Percentiles rank a stretch among this genome's conserved stretches.
Conservation (phyloP, 163 green algal genomes). For the Volvox carteri region DNA sequence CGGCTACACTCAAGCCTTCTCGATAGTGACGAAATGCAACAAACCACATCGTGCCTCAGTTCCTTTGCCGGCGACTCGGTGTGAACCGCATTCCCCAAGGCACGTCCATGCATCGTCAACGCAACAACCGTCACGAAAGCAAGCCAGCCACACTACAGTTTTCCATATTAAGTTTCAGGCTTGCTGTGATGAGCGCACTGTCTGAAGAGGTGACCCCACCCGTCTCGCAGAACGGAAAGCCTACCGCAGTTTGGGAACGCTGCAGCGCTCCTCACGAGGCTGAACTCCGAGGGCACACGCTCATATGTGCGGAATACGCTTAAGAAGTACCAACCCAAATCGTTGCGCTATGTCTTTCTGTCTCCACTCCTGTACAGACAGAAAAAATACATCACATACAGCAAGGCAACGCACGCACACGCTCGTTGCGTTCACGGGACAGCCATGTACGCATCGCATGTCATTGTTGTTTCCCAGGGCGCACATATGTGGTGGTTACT, state of each 20-base stretch:
- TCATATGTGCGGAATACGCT: constrained; percentile 22
- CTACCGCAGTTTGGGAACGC: background rate
- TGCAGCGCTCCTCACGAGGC: constrained; percentile 17
- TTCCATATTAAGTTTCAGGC: constrained; percentile 1
- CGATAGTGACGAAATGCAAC: constrained; percentile 6
- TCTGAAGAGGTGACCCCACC: background rate
- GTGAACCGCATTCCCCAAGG: background rate
- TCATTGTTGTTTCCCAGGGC: background rate
- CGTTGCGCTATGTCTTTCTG: constrained; percentile 29
- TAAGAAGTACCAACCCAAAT: constrained; percentile 12
- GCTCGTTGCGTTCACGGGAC: constrained; percentile 15
- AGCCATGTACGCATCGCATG: constrained; percentile 3
- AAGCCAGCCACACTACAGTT: constrained; percentile 24
- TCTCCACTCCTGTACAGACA: constrained; percentile 24
- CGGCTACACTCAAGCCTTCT: background rate
- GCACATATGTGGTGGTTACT: background rate
- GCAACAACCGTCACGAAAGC: background rate
- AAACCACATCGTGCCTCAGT: background rate
- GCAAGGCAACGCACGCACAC: constrained; percentile 14
- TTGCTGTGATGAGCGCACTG: constrained; percentile 14
- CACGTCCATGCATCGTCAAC: background rate
- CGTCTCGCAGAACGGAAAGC: background rate
- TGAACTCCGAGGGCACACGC: constrained; percentile 21
- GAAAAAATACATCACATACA: constrained; percentile 3
- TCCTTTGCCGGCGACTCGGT: background rate